phyloP scores from a whole-genome alignment of 1,284 basidiomycete genomes.

The Cryptococcus sp. region DNA sequence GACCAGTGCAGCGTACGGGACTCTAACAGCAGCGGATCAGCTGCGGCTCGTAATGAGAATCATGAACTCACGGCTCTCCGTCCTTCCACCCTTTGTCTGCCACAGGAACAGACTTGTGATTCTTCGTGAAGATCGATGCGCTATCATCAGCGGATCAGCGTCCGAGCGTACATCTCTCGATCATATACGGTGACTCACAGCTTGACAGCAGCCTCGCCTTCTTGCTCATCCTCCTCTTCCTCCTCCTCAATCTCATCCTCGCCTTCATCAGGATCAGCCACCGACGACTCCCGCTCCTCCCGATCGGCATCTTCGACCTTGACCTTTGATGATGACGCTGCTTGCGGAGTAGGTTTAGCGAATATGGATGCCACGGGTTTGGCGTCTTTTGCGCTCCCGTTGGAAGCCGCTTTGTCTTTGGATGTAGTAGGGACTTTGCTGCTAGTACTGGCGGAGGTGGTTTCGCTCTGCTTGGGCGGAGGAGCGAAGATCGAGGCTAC shows the following conservation, averaged over 20 bases:
- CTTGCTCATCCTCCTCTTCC: slow-evolving; percentile 58
- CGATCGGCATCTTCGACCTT: slow-evolving; percentile 36
- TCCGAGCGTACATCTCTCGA: background rate
- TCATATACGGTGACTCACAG: slow-evolving; percentile 57
- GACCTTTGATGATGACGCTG: slow-evolving; percentile 26
- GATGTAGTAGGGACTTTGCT: slow-evolving; percentile 16
- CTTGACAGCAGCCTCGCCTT: slow-evolving; percentile 64
- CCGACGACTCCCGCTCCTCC: slow-evolving; percentile 42
- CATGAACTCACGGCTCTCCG: slow-evolving; percentile 70
- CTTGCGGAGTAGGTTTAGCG: slow-evolving; percentile 36
- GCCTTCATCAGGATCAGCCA: slow-evolving; percentile 56
- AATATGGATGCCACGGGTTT: slow-evolving; percentile 54
- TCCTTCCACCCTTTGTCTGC: slow-evolving; percentile 82
- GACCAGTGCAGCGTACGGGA: slow-evolving; percentile 90
- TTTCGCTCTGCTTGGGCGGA: slow-evolving; percentile 15
- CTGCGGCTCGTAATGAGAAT: background rate
- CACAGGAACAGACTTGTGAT: slow-evolving; percentile 68
- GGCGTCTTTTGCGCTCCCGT: slow-evolving; percentile 26
- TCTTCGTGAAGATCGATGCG: slow-evolving; percentile 59
- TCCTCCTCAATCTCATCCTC: slow-evolving; percentile 52
- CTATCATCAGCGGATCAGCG: slow-evolving; percentile 53
- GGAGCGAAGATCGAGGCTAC: slow-evolving; percentile 36
- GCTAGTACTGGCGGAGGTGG: slow-evolving; percentile 4
- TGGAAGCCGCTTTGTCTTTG: slow-evolving; percentile 7
- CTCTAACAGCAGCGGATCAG: slow-evolving; percentile 57